phyloP scores from a whole-genome alignment of 164 flowering plant species.

The Chimonanthus salicifolius region DNA sequence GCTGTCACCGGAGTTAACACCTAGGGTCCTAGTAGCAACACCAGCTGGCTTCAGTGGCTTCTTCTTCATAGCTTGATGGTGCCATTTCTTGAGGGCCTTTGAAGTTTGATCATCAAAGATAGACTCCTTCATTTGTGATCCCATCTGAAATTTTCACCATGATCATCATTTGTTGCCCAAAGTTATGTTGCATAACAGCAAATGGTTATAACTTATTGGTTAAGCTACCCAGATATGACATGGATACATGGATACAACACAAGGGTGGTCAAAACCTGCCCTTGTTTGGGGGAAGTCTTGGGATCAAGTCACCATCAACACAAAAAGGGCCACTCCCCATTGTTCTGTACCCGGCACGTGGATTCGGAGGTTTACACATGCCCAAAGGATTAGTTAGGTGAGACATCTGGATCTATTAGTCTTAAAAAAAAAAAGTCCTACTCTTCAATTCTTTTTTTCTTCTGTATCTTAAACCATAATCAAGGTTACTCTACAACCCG shows the following conservation, averaged over 20 bases:
- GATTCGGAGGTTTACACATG: no score
- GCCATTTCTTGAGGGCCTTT: conserved; percentile 77
- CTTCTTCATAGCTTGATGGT: conserved; percentile 53
- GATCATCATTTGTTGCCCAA: not conserved
- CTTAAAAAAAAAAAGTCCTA: no score
- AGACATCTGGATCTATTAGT: no score
- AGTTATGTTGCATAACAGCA: not conserved
- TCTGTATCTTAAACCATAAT: no score
- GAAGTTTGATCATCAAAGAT: conserved; percentile 85
- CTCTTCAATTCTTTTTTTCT: no score
- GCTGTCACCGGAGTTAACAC: conserved; percentile 20
- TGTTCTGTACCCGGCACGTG: no score
- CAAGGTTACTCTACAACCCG: not conserved
- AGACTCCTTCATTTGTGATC: conserved; percentile 81
- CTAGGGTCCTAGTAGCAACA: conserved; percentile 25
- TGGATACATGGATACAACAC: not conserved
- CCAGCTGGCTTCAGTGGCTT: conserved; percentile 20
- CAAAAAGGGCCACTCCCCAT: no score
- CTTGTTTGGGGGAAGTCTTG: no score
- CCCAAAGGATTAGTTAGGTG: no score
- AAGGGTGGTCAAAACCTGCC: no score
- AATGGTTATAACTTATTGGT: not conserved
- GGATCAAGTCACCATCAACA: no score
- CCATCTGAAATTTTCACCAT: conserved; percentile 53
- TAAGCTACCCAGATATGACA: not conserved